phyloP scores from a whole-genome alignment of 202 grass and related monocot genomes.

The Zoysia matrella region DNA sequence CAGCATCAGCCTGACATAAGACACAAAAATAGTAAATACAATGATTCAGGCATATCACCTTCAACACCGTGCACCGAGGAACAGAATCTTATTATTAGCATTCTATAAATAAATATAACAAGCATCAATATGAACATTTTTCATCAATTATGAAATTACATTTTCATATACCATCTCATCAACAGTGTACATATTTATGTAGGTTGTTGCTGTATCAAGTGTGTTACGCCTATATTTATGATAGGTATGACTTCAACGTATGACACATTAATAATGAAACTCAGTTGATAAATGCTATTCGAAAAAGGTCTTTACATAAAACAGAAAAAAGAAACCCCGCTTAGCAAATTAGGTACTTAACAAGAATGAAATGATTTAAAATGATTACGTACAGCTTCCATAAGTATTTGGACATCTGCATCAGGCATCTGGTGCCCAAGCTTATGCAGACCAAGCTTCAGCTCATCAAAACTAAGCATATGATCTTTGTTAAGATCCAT shows the following conservation, averaged over 20 bases:
- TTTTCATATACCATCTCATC: constrained; percentile 2
- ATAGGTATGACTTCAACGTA: not conserved
- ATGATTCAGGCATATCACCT: not conserved
- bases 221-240: not conserved
- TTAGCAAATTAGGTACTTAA: constrained; percentile 23
- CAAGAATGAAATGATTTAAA: constrained; percentile 15
- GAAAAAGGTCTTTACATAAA: not conserved
- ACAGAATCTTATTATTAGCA: not conserved
- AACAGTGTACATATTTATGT: not conserved
- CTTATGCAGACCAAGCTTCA: constrained; percentile 86
- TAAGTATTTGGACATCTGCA: constrained; percentile 84
- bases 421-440: constrained; percentile 81
- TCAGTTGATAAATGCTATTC: not conserved
- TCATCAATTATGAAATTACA: not conserved
- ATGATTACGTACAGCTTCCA: constrained; percentile 79
- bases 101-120: not conserved
- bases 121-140: not conserved
- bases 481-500: constrained; percentile 87
- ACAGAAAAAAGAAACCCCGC: not conserved
- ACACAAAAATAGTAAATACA: constrained; percentile 44
- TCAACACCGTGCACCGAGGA: not conserved
- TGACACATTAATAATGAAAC: not conserved
- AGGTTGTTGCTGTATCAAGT: not conserved
- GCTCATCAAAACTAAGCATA: constrained; percentile 78
- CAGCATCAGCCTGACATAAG: constrained; percentile 71